Conservation (phyloP, 1,284 basidiomycete genomes). For the Cryptococcus sp. region DNA sequence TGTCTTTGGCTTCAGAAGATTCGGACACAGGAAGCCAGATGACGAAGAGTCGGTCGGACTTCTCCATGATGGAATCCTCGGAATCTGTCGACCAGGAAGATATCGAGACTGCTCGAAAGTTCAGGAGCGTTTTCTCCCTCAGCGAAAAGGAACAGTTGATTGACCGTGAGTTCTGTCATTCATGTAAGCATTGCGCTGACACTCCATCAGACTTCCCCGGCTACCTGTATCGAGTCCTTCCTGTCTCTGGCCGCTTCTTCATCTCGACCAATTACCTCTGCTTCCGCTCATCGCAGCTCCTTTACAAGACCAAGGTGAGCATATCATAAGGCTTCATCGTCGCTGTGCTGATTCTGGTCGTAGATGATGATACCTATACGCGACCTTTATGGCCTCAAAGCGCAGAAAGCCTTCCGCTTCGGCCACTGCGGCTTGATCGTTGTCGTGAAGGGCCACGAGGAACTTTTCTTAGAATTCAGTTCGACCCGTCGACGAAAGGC, state of each 20-base stretch:
- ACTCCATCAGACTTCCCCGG: slow-evolving; percentile 72
- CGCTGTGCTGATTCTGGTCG: slow-evolving; percentile 3
- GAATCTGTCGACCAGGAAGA: slow-evolving; percentile 36
- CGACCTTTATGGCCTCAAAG: slow-evolving; percentile 81
- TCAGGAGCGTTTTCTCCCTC: slow-evolving; percentile 75
- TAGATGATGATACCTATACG: slow-evolving; percentile 92
- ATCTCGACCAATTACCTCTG: slow-evolving; percentile 85
- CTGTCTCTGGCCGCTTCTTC: slow-evolving; percentile 80
- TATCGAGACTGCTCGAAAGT: slow-evolving; percentile 55
- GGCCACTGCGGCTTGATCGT: slow-evolving; percentile 85
- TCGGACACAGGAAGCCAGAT: slow-evolving; percentile 21
- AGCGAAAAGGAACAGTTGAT: slow-evolving; percentile 81
- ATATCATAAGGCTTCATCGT: slow-evolving; percentile 23
- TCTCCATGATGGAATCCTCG: slow-evolving; percentile 62
- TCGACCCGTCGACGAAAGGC: slow-evolving; percentile 73
- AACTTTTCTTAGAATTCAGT: slow-evolving; percentile 92
- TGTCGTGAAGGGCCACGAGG: slow-evolving; percentile 92
- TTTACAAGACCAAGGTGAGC: slow-evolving; percentile 72
- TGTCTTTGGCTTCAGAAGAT: slow-evolving; percentile 22
- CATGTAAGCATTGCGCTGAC: background rate
- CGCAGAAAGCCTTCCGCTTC: slow-evolving; percentile 82
- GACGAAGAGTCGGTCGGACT: slow-evolving; percentile 56
- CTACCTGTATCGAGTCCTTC: slow-evolving; percentile 80
- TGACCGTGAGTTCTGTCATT: slow-evolving; percentile 65
- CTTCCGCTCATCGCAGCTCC: slow-evolving; percentile 77